Conservation (phyloP, 495 filamentous ascomycete species). For the Xylaria telfairii region DNA sequence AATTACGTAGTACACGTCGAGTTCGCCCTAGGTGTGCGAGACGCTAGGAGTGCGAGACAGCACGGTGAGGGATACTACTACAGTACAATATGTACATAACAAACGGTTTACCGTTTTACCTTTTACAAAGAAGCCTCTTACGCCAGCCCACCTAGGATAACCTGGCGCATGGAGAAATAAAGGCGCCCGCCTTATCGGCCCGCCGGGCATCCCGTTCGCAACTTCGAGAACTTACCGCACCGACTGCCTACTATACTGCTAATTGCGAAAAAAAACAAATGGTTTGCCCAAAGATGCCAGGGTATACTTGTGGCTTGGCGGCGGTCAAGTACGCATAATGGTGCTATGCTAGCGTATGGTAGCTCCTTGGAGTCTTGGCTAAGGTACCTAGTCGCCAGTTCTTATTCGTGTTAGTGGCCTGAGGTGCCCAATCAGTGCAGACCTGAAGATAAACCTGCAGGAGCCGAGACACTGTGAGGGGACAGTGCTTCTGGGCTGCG, state of each 20-base stretch:
- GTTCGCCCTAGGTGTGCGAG: neutral
- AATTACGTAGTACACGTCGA: neutral
- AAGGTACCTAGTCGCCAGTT: neutral
- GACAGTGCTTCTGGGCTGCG: conserved; percentile 27
- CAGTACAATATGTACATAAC: neutral
- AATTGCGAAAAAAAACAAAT: neutral
- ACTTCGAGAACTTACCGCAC: neutral
- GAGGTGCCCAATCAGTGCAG: conserved; percentile 32
- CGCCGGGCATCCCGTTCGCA: neutral
- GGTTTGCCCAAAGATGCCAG: neutral
- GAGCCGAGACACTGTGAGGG: conserved; percentile 36
- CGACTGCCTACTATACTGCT: too few relatives aligned
- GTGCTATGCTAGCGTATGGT: neutral
- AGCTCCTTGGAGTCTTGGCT: neutral
- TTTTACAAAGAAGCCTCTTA: neutral
- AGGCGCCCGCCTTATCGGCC: neutral
- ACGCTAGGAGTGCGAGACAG: too few relatives aligned
- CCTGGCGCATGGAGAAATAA: neutral
- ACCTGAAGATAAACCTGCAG: conserved; percentile 44
- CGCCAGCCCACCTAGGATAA: neutral
- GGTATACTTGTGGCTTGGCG: neutral
- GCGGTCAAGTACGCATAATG: neutral
- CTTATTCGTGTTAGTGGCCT: conserved; percentile 11
- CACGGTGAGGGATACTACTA: neutral
- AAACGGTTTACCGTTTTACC: neutral